phyloP scores from a whole-genome alignment of 768 basidiomycete genomes.

The Tricholoma furcatifolium region DNA sequence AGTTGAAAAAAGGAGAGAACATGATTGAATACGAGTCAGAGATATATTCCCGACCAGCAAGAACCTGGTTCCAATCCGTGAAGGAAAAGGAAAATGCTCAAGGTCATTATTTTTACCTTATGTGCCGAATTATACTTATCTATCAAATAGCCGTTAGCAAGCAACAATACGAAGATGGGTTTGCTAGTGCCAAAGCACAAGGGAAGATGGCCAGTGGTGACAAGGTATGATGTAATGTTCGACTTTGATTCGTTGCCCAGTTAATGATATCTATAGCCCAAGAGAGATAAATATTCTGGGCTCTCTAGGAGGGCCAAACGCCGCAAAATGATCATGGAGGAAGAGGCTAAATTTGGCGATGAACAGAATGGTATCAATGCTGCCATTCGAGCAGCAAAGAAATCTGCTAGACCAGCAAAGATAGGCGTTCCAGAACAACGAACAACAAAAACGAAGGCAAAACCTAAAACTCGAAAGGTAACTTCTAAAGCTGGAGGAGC shows the following conservation, averaged over 20 bases:
- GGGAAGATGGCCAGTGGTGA: conserved; percentile 34
- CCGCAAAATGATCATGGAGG: conserved; percentile 82
- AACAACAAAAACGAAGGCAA: conserved; percentile 28
- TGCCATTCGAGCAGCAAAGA: conserved; percentile 88
- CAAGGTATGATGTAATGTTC: conserved; percentile 33
- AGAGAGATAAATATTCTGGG: conserved; percentile 77
- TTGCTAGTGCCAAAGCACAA: conserved; percentile 38
- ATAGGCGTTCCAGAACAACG: conserved; percentile 56
- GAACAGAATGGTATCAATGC: conserved; percentile 51
- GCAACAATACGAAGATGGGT: conserved; percentile 64
- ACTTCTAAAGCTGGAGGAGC: conserved; percentile 31
- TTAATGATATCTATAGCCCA: conserved; percentile 45
- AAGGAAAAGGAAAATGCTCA: conserved; percentile 81
- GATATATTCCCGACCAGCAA: conserved; percentile 89
- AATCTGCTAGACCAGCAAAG: conserved; percentile 67
- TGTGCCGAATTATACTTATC: conserved; percentile 6
- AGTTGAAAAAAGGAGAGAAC: conserved; percentile 91
- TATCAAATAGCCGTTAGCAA: conserved; percentile 66
- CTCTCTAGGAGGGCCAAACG: conserved; percentile 87
- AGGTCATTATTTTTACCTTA: conserved; percentile 44
- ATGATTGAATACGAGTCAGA: conserved; percentile 91
- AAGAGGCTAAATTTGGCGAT: conserved; percentile 65
- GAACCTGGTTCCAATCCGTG: conserved; percentile 97
- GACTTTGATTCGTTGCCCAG: conserved; percentile 1
- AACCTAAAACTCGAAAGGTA: conserved; percentile 34